Evolutionary conservation across 495 filamentous ascomycete genomes (phyloP).

Genomic region (Wilcoxina mikolae): DNA sequence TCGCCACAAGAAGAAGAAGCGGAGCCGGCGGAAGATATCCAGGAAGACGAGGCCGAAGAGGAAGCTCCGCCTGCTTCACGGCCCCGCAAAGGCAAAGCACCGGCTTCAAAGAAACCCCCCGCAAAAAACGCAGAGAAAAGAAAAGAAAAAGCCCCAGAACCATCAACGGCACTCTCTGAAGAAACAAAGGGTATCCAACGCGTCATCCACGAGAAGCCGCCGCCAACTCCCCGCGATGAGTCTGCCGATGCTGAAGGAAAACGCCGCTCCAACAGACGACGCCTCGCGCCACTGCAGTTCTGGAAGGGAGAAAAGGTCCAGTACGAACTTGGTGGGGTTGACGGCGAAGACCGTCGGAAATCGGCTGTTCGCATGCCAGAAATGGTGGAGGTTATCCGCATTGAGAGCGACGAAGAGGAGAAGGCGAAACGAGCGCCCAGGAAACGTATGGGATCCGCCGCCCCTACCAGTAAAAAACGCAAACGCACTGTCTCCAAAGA

Average conservation of each 20-base stretch:
- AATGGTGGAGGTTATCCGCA: constrained; percentile 61
- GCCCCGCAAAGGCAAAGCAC: constrained; percentile 5
- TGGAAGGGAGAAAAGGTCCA: constrained; percentile 75
- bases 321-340: constrained; percentile 33
- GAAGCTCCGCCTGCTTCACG: not conserved
- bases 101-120: not conserved
- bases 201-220: constrained; percentile 13
- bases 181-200: constrained; percentile 10
- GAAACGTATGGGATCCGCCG: not conserved
- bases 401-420: constrained; percentile 36
- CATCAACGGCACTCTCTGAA: not conserved
- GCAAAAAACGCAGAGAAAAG: not conserved
- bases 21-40: constrained; percentile 18
- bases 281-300: constrained; percentile 62
- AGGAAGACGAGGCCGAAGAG: constrained; percentile 15
- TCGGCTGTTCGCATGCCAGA: constrained; percentile 34
- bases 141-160: not conserved
- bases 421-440: not conserved
- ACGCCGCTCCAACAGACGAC: constrained; percentile 42
- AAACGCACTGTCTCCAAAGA: constrained; percentile 23
- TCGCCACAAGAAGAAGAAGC: constrained; percentile 14
- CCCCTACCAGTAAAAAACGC: not conserved
- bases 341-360: constrained; percentile 6
- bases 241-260: constrained; percentile 30
- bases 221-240: constrained; percentile 8